A percentile compares a stretch with the other conserved stretches of the same genome.
Conservation (phyloP, 768 basidiomycete species). For the Gloeopeniophorella convolvens region DNA sequence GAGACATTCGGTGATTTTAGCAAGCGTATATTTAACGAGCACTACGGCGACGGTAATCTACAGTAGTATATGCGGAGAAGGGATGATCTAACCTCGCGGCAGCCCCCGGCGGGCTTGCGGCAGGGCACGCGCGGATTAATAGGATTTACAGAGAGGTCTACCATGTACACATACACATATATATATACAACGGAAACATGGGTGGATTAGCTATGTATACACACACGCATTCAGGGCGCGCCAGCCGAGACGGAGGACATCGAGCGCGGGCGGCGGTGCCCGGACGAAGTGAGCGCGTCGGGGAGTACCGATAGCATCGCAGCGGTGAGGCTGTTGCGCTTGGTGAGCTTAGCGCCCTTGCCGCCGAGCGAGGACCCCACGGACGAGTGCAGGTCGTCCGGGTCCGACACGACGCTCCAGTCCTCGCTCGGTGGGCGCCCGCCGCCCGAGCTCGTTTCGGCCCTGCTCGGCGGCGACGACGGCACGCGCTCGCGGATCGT, state of each 20-base stretch:
- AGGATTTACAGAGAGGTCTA: background rate
- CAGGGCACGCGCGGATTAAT: too few relatives aligned
- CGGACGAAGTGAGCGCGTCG: conserved; percentile 16
- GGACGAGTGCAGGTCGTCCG: conserved; percentile 55
- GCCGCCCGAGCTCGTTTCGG: conserved; percentile 32
- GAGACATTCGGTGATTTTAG: conserved; percentile 90
- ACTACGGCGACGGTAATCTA: conserved; percentile 37
- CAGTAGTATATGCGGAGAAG: conserved; percentile 4
- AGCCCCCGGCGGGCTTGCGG: too few relatives aligned
- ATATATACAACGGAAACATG: background rate
- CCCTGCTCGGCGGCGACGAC: conserved; percentile 19
- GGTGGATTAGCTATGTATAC: too few relatives aligned
- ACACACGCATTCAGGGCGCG: background rate
- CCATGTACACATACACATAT: background rate
- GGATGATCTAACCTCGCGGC: background rate
- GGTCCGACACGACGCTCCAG: conserved; percentile 84
- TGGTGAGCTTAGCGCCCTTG: conserved; percentile 23
- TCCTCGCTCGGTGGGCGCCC: conserved; percentile 65
- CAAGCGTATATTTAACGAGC: conserved; percentile 65
- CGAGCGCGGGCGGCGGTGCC: conserved; percentile 16
- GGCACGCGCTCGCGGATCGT: conserved; percentile 26
- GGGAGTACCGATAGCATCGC: conserved; percentile 21
- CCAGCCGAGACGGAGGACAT: conserved; percentile 14
- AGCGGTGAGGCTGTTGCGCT: conserved; percentile 38
- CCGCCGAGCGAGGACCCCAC: conserved; percentile 35